Conservation (phyloP, 2,329 filamentous ascomycete genomes). For the Colletotrichum caudatum region DNA sequence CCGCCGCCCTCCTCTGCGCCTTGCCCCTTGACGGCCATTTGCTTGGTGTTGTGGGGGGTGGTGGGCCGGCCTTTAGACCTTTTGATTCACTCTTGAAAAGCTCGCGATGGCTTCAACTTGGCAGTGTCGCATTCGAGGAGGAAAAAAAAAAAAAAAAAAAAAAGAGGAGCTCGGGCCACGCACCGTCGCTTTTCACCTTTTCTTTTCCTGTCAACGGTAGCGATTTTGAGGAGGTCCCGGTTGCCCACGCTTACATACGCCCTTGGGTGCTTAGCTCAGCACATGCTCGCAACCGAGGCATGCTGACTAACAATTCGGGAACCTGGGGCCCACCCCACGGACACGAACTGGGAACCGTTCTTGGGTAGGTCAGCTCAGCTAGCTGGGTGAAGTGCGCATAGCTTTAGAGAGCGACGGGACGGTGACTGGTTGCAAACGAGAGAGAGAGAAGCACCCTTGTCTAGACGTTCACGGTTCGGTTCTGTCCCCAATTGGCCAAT, state of each 20-base stretch:
- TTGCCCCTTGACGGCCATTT: conserved; percentile 15
- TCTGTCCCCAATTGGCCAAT: conserved; percentile 31
- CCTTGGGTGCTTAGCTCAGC: neutral
- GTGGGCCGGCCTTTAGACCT: too few relatives aligned
- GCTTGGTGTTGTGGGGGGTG: neutral
- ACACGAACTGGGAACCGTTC: neutral
- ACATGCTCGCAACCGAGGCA: neutral
- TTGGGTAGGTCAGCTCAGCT: neutral
- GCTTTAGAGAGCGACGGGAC: neutral
- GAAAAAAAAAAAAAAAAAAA: too few relatives aligned
- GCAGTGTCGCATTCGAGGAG: too few relatives aligned
- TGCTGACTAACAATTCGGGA: neutral
- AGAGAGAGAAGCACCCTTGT: too few relatives aligned
- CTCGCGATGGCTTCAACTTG: neutral
- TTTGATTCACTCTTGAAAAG: neutral
- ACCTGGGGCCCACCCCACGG: neutral
- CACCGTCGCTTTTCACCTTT: neutral
- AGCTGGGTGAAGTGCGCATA: too few relatives aligned
- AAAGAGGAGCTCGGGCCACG: neutral
- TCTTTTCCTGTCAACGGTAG: too few relatives aligned
- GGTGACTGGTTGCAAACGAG: neutral
- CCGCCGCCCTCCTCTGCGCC: too few relatives aligned
- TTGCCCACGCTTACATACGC: too few relatives aligned
- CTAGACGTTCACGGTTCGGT: too few relatives aligned
- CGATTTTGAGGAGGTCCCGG: too few relatives aligned